phyloP scores from a whole-genome alignment of 2,329 filamentous ascomycete species.

The Atkinsonella hypoxylon region DNA sequence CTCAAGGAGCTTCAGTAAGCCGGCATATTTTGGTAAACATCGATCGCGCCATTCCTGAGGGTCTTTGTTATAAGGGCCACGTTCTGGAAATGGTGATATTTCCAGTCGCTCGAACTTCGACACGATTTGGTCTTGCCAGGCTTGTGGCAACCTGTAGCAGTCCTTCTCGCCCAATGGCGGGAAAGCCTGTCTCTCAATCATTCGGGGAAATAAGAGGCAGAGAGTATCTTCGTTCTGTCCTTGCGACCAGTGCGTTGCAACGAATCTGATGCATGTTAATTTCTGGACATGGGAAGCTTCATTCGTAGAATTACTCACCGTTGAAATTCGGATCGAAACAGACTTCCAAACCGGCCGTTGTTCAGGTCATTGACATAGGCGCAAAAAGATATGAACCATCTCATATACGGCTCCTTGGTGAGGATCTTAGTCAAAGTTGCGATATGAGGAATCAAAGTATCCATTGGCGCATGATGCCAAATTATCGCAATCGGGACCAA shows the following conservation, averaged over 20 bases:
- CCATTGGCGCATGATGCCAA: constrained; percentile 67
- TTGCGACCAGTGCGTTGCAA: constrained; percentile 61
- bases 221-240: constrained; percentile 53
- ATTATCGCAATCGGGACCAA: constrained; percentile 51
- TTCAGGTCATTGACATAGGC: constrained; percentile 67
- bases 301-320: constrained; percentile 38
- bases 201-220: constrained; percentile 54
- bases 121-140: constrained; percentile 63
- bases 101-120: constrained; percentile 56
- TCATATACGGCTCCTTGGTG: constrained; percentile 51
- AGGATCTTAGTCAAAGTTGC: constrained; percentile 53
- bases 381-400: constrained; percentile 76
- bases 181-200: constrained; percentile 45
- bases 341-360: constrained; percentile 58
- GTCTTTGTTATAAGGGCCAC: constrained; percentile 49
- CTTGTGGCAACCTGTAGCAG: constrained; percentile 45
- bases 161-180: constrained; percentile 40
- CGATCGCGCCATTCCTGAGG: constrained; percentile 49
- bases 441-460: constrained; percentile 61
- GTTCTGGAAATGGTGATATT: constrained; percentile 52
- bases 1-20: constrained; percentile 51
- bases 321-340: constrained; percentile 74
- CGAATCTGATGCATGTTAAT: constrained; percentile 44
- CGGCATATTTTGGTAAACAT: constrained; percentile 56
- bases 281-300: neutral